phyloP scores from a whole-genome alignment of 164 flowering plant species.

The Tinospora cordifolia region DNA sequence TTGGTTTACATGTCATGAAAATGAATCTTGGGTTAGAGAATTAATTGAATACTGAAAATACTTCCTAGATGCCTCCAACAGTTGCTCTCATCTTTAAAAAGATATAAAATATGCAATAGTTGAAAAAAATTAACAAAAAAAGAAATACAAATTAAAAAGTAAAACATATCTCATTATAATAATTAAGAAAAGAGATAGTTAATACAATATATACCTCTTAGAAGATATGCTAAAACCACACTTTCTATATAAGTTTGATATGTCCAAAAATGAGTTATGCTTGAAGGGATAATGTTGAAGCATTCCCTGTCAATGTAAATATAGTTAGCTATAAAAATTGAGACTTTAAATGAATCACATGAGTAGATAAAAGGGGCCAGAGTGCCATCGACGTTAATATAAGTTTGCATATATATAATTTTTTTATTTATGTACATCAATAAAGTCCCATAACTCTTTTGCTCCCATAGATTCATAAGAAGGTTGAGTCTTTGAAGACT shows the following conservation, averaged over 20 bases:
- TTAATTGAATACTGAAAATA: slow-evolving; percentile 37
- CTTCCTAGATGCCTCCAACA: slow-evolving; percentile 57
- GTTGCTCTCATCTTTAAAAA: slow-evolving; percentile 58
- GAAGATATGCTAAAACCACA: slow-evolving; percentile 76
- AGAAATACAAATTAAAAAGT: neutral
- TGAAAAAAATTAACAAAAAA: no score
- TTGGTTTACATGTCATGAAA: slow-evolving; percentile 30
- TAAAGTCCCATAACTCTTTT: slow-evolving; percentile 70
- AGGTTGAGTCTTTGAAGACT: slow-evolving; percentile 54
- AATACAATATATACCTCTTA: slow-evolving; percentile 46
- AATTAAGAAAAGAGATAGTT: neutral
- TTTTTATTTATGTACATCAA: slow-evolving; percentile 47
- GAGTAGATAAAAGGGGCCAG: no score
- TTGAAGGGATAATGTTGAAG: slow-evolving; percentile 77
- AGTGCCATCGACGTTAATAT: no score
- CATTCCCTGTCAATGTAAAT: slow-evolving; percentile 50
- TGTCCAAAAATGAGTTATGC: slow-evolving; percentile 78
- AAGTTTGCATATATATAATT: no score
- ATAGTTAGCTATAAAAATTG: neutral
- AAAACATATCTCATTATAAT: neutral
- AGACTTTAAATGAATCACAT: no score
- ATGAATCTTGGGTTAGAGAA: slow-evolving; percentile 37
- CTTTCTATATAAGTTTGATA: slow-evolving; percentile 76
- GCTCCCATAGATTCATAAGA: slow-evolving; percentile 73
- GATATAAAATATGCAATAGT: slow-evolving; percentile 44